These are phyloP conservation scores for Canna indica DNA, from an alignment of 176 grass and related monocot genomes.

Conservation along the genomic window DNA sequence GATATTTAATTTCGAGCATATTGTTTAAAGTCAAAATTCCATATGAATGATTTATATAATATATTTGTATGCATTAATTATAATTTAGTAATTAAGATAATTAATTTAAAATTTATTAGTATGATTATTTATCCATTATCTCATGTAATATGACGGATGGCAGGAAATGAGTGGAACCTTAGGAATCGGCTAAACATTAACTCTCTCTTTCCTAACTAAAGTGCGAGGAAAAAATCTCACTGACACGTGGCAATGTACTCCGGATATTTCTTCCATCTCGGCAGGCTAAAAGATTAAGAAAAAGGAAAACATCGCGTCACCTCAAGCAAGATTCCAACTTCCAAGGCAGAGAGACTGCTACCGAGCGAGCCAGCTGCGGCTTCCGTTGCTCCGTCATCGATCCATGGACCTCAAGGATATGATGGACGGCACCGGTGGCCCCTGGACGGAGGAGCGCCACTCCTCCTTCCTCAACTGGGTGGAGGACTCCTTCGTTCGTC, in stretches of 20 bases:
- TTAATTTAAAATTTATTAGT: no score
- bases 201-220: no score
- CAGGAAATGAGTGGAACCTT: no score
- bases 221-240: not conserved
- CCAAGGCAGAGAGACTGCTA: not conserved
- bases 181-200: no score
- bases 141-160: no score
- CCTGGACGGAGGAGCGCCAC: conserved; percentile 88
- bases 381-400: not conserved
- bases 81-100: no score
- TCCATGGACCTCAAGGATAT: conserved; percentile 28
- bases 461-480: conserved; percentile 69
- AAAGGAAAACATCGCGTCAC: not conserved
- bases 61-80: no score
- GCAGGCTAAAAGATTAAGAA: no score
- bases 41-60: no score
- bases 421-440: conserved; percentile 18
- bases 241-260: not conserved
- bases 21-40: no score
- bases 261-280: not conserved
- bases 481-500: conserved; percentile 67
- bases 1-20: no score
- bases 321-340: not conserved
- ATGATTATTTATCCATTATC: no score
- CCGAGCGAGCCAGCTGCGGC: not conserved